Conservation (phyloP, 2,329 filamentous ascomycete species). For the Apiospora pterosperma region DNA sequence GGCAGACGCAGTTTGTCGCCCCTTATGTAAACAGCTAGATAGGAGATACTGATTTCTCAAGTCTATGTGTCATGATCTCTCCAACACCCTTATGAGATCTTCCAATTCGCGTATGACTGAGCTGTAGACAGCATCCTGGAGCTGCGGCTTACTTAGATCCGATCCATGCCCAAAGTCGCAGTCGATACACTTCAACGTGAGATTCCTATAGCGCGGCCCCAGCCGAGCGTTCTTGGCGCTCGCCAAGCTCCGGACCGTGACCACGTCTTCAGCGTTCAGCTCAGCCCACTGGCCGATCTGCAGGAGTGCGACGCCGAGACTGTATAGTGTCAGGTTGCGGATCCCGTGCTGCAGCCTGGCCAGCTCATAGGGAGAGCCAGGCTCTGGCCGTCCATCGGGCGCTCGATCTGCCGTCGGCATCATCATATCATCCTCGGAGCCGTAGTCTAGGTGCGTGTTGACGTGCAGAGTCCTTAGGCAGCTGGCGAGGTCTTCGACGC, state of each 20-base stretch:
- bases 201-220: not conserved
- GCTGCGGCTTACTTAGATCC: not conserved
- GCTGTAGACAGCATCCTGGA: not conserved
- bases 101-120: too few relatives aligned
- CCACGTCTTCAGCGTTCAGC: constrained; percentile 4
- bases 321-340: constrained; percentile 12
- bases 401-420: too few relatives aligned
- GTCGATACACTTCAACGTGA: not conserved
- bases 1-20: too few relatives aligned
- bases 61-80: too few relatives aligned
- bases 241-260: not conserved
- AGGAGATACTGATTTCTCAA: too few relatives aligned
- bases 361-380: not conserved
- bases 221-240: not conserved
- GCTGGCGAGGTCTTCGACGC: fast-evolving
- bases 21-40: too few relatives aligned
- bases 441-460: not conserved
- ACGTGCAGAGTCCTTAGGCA: not conserved
- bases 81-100: too few relatives aligned
- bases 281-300: constrained; percentile 12
- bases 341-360: constrained; percentile 5
- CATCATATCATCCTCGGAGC: not conserved
- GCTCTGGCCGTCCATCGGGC: too few relatives aligned
- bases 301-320: constrained; percentile 11
- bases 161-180: not conserved